Evolutionary conservation across 306 rosid genomes (phyloP).

Genomic region (Citrullus mucosospermus): DNA sequence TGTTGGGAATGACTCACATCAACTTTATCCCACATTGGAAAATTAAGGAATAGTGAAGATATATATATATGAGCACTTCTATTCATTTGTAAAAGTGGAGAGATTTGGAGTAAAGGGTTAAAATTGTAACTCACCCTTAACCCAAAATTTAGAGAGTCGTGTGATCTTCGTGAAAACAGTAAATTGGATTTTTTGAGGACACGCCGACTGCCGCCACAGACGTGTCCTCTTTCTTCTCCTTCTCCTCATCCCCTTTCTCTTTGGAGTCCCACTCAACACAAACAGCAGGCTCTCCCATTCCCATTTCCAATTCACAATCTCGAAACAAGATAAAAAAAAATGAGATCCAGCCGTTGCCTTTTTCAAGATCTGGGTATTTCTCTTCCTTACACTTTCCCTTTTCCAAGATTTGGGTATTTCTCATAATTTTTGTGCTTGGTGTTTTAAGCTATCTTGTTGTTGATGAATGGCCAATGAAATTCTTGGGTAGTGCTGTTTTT

Average conservation of each 20-base stretch:
- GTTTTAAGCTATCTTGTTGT: not conserved
- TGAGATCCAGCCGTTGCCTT: not conserved
- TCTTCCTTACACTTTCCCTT: not conserved
- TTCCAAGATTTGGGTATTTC: constrained; percentile 12
- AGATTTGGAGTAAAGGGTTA: too few relatives aligned
- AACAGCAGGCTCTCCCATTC: not conserved
- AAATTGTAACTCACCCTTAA: too few relatives aligned
- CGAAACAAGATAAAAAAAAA: not conserved
- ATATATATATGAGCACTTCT: too few relatives aligned
- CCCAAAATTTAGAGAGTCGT: too few relatives aligned
- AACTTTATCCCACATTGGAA: too few relatives aligned
- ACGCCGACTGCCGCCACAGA: not conserved
- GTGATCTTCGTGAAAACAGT: too few relatives aligned
- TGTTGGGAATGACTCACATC: too few relatives aligned
- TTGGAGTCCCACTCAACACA: constrained; percentile 3
- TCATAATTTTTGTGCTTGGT: not conserved
- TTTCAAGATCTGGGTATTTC: constrained; percentile 31
- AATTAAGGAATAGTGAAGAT: too few relatives aligned
- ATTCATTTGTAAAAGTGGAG: too few relatives aligned
- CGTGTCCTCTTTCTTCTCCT: not conserved
- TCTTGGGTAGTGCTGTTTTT: not conserved
- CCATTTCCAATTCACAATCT: not conserved
- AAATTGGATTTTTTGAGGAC: too few relatives aligned
- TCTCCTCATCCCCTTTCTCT: not conserved
- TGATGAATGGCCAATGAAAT: not conserved